Evolutionary conservation across 2,329 filamentous ascomycete genomes (phyloP).

Genomic region (Botrytis aclada): DNA sequence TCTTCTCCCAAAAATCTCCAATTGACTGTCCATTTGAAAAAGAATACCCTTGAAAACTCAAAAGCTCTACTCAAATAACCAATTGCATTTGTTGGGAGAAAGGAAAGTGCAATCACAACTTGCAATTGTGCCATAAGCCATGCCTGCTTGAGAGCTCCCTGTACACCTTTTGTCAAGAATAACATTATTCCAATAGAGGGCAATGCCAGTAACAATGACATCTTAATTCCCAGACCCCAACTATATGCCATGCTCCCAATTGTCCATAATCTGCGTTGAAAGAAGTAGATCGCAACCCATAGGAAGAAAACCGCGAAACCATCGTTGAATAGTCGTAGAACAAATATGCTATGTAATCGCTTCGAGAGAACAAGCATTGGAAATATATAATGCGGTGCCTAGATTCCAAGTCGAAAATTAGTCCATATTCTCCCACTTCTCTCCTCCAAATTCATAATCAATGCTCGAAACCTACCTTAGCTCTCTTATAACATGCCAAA

Average conservation of each 20-base stretch:
- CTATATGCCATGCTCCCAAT: conserved; percentile 71
- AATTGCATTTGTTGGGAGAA: conserved; percentile 59
- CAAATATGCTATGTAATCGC: conserved; percentile 86
- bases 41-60: conserved; percentile 84
- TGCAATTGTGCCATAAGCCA: conserved; percentile 76
- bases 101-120: conserved; percentile 63
- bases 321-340: conserved; percentile 94
- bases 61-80: conserved; percentile 83
- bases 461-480: conserved; percentile 52
- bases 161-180: conserved; percentile 68
- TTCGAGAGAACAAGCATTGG: conserved; percentile 86
- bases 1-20: conserved; percentile 93
- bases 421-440: neutral
- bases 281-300: conserved; percentile 74
- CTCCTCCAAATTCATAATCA: neutral
- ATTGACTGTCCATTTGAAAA: conserved; percentile 99
- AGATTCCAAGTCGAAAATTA: conserved; percentile 18
- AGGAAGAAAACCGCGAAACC: conserved; percentile 82
- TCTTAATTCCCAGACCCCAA: conserved; percentile 86
- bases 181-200: conserved; percentile 77
- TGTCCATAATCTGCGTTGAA: conserved; percentile 73
- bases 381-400: conserved; percentile 84
- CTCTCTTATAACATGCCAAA: conserved; percentile 75
- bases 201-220: conserved; percentile 80
- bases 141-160: conserved; percentile 63